A percentile compares a stretch with the other conserved stretches of the same genome.
phyloP scores from a whole-genome alignment of 1,139 yeast genomes.

The Debaryomyces udenii region DNA sequence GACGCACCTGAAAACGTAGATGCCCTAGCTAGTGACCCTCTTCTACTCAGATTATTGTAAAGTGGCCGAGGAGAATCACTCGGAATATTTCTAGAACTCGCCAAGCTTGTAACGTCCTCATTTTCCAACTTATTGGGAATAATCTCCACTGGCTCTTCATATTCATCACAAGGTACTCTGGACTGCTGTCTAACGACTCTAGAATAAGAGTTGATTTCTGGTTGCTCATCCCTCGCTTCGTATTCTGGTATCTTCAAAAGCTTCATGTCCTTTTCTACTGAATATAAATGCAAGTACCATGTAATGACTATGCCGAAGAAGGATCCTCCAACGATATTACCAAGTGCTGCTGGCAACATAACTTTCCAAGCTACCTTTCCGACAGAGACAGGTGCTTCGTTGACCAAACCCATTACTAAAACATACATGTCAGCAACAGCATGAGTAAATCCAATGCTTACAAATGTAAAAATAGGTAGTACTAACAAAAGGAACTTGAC shows the following conservation, averaged over 20 bases:
- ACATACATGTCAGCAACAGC: constrained; percentile 81
- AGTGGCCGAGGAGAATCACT: constrained; percentile 1
- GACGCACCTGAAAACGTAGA: constrained; percentile 9
- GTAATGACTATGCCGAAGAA: constrained; percentile 64
- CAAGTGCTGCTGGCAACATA: constrained; percentile 66
- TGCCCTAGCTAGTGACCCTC: constrained; percentile 7
- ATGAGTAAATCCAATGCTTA: constrained; percentile 73
- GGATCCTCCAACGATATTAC: constrained; percentile 73
- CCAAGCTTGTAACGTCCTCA: constrained; percentile 5
- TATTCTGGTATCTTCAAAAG: constrained; percentile 62
- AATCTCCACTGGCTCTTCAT: constrained; percentile 11
- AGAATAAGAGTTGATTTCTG: constrained; percentile 73
- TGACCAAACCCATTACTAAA: constrained; percentile 64
- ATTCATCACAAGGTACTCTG: constrained; percentile 11
- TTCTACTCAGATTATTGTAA: background rate
- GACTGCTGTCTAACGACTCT: constrained; percentile 60
- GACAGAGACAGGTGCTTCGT: constrained; percentile 63
- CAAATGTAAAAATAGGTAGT: constrained; percentile 74
- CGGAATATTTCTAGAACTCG: background rate
- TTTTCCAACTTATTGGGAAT: constrained; percentile 8
- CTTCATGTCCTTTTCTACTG: constrained; percentile 69
- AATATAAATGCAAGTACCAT: constrained; percentile 68
- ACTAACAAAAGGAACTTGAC: constrained; percentile 68
- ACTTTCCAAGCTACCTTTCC: constrained; percentile 72
- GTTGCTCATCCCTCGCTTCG: constrained; percentile 77